Conservation (phyloP, 345 rosid species). For the Boechera retrofracta region DNA sequence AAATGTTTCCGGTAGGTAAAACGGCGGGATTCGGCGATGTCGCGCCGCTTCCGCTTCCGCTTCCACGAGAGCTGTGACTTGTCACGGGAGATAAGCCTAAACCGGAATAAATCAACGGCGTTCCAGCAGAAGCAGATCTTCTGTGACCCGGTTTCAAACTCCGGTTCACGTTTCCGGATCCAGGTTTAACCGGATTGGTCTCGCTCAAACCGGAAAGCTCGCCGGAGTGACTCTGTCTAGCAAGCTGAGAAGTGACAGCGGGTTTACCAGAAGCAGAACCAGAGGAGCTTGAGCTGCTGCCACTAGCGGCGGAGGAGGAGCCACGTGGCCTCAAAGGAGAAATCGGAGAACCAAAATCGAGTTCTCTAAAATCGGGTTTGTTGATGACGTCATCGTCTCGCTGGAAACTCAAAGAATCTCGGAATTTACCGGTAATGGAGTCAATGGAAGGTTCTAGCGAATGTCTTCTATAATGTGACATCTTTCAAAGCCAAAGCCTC, state of each 20-base stretch:
- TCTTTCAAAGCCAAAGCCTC: not conserved
- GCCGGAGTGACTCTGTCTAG: constrained; percentile 59
- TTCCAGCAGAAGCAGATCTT: constrained; percentile 84
- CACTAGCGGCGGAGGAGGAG: constrained; percentile 42
- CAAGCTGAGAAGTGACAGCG: constrained; percentile 41
- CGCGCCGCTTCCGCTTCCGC: too few species aligned
- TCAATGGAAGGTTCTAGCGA: constrained; percentile 45
- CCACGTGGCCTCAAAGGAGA: constrained; percentile 48
- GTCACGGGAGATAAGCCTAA: constrained; percentile 48
- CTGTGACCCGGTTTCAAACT: constrained; percentile 57
- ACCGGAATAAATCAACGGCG: constrained; percentile 76
- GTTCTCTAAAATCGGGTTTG: constrained; percentile 92
- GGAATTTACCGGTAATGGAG: constrained; percentile 54
- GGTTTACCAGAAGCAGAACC: constrained; percentile 48
- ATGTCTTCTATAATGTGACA: constrained; percentile 63
- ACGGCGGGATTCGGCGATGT: too few species aligned
- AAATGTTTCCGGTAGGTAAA: too few species aligned
- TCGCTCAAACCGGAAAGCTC: constrained; percentile 54
- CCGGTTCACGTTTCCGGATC: constrained; percentile 47
- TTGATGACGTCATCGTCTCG: constrained; percentile 49
- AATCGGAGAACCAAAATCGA: constrained; percentile 77
- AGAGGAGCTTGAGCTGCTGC: constrained; percentile 48
- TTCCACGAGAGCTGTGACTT: constrained; percentile 23
- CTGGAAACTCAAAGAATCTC: constrained; percentile 53
- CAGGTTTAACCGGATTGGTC: constrained; percentile 35